phyloP scores from a whole-genome alignment of 2,329 filamentous ascomycete genomes.

The Venturia nashicola region DNA sequence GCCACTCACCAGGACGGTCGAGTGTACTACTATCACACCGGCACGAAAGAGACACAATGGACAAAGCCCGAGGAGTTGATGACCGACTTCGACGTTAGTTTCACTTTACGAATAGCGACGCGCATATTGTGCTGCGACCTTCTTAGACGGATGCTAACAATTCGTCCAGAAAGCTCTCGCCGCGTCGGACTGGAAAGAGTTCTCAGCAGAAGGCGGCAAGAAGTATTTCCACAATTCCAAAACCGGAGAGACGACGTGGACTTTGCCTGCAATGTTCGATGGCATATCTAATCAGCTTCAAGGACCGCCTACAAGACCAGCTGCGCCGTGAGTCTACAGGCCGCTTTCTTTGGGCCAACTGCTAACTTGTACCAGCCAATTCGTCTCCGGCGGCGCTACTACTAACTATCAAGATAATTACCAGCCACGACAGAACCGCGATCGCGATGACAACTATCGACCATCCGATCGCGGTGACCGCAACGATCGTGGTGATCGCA shows the following conservation, averaged over 20 bases:
- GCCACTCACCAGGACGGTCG: slow-evolving; percentile 70
- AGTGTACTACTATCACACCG: slow-evolving; percentile 80
- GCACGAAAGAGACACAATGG: slow-evolving; percentile 87
- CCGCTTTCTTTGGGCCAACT: not conserved
- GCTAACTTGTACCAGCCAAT: slow-evolving; percentile 23
- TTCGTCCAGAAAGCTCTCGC: slow-evolving; percentile 56
- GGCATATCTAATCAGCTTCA: slow-evolving; percentile 52
- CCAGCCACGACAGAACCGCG: slow-evolving; percentile 23
- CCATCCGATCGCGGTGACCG: slow-evolving; percentile 34
- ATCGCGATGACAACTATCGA: slow-evolving; percentile 35
- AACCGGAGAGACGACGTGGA: slow-evolving; percentile 87
- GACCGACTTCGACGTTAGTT: slow-evolving; percentile 63
- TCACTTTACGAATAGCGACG: too few species aligned
- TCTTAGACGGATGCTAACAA: not conserved
- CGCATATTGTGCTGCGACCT: slow-evolving; percentile 10
- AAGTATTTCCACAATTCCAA: slow-evolving; percentile 93
- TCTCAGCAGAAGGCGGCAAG: slow-evolving; percentile 71
- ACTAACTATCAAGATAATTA: slow-evolving; percentile 3
- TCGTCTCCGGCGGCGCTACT: slow-evolving; percentile 41
- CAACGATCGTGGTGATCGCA: not conserved
- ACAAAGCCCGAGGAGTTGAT: slow-evolving; percentile 84
- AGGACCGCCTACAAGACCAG: slow-evolving; percentile 25
- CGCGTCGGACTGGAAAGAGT: slow-evolving; percentile 85
- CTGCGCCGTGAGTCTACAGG: slow-evolving; percentile 30
- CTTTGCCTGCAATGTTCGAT: slow-evolving; percentile 77